phyloP scores from a whole-genome alignment of 768 basidiomycete genomes.

The Chalciporus chontae region DNA sequence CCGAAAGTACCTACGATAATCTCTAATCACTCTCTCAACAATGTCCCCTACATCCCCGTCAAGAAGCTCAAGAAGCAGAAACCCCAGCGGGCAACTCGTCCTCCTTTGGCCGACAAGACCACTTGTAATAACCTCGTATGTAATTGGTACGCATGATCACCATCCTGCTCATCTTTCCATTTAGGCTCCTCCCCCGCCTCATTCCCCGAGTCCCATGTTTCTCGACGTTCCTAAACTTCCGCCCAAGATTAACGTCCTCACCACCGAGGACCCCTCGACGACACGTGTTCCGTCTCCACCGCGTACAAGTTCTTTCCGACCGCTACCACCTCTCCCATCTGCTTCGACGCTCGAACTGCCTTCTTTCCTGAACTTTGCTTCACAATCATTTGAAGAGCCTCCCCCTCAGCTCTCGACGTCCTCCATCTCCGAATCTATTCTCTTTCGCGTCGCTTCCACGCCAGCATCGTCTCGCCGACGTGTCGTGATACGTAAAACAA shows the following conservation, averaged over 20 bases:
- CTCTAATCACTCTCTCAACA: constrained; percentile 17
- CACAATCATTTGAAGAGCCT: constrained; percentile 17
- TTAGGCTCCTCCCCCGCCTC: constrained; percentile 10
- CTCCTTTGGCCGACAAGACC: constrained; percentile 33
- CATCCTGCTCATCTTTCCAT: constrained; percentile 13
- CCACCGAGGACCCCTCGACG: constrained; percentile 12
- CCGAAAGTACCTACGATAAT: constrained; percentile 28
- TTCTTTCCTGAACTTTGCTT: constrained; percentile 34
- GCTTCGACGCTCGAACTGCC: constrained; percentile 39
- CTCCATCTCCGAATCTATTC: constrained; percentile 17
- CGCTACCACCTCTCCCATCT: constrained; percentile 34
- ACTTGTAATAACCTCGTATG: constrained; percentile 28
- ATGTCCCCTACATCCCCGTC: constrained; percentile 18
- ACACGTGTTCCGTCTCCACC: constrained; percentile 10
- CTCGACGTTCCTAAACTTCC: constrained; percentile 4
- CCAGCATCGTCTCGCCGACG: constrained; percentile 15
- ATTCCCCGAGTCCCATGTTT: constrained; percentile 17
- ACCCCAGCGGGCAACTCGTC: constrained; percentile 19
- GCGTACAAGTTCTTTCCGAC: constrained; percentile 21
- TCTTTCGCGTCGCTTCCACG: constrained; percentile 14
- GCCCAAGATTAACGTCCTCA: constrained; percentile 4
- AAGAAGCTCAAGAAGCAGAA: constrained; percentile 24
- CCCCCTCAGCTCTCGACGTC: constrained; percentile 1
- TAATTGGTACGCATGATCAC: constrained; percentile 9
- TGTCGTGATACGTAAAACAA: constrained; percentile 11